Evolutionary conservation across 495 filamentous ascomycete species (phyloP).

Genomic region (Cercophora samala): DNA sequence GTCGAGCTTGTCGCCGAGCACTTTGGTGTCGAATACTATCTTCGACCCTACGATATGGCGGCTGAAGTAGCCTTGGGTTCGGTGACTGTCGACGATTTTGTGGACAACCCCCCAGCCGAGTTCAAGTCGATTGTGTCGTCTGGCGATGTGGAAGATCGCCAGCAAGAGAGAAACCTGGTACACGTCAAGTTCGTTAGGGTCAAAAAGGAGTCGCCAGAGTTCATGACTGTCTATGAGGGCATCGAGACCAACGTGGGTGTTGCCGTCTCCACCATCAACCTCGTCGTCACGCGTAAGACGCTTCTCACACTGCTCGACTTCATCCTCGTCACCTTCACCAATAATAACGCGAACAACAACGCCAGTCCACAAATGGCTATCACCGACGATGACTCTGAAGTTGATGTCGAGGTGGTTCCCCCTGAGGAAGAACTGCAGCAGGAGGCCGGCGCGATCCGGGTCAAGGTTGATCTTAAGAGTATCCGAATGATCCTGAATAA

Average conservation of each 20-base stretch:
- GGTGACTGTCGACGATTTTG: conserved; percentile 89
- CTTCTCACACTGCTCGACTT: conserved; percentile 94
- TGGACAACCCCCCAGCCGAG: conserved; percentile 82
- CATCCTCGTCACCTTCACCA: conserved; percentile 89
- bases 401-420: conserved; percentile 37
- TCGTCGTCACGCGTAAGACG: conserved; percentile 90
- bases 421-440: conserved; percentile 31
- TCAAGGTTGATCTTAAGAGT: conserved; percentile 90
- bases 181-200: conserved; percentile 84
- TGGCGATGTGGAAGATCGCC: conserved; percentile 64
- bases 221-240: conserved; percentile 84
- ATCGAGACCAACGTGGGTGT: conserved; percentile 91
- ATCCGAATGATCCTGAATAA: conserved; percentile 96
- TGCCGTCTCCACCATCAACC: conserved; percentile 88
- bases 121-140: conserved; percentile 96
- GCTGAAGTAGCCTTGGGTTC: conserved; percentile 84
- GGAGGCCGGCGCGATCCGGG: conserved; percentile 50
- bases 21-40: conserved; percentile 81
- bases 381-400: conserved; percentile 36
- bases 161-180: conserved; percentile 75
- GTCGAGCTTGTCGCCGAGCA: conserved; percentile 88
- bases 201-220: conserved; percentile 87
- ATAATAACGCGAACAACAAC: conserved; percentile 45
- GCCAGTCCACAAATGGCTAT: conserved; percentile 34
- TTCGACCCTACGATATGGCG: conserved; percentile 85